Evolutionary conservation across 345 rosid species (phyloP).

Genomic region (Populus davidiana): DNA sequence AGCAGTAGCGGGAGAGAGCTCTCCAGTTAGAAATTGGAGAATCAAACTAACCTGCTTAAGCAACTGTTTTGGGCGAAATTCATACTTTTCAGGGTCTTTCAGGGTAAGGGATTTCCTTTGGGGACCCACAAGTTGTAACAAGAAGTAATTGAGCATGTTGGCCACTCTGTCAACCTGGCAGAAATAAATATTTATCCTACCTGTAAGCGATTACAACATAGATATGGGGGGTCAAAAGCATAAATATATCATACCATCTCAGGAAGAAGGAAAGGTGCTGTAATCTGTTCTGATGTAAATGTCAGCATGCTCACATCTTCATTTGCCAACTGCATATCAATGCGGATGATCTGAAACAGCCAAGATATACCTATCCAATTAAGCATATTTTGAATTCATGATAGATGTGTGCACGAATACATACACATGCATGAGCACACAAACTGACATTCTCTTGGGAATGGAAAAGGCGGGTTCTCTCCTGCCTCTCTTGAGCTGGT

Average conservation of each 20-base stretch:
- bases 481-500: slow-evolving; percentile 96
- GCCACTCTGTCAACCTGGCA: slow-evolving; percentile 94
- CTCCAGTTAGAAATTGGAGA: not conserved
- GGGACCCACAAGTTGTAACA: slow-evolving; percentile 96
- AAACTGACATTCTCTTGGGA: slow-evolving; percentile 89
- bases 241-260: slow-evolving; percentile 67
- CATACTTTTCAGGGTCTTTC: slow-evolving; percentile 96
- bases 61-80: slow-evolving; percentile 89
- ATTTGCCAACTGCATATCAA: slow-evolving; percentile 97
- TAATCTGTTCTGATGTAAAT: slow-evolving; percentile 92
- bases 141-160: slow-evolving; percentile 91
- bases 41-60: slow-evolving; percentile 74
- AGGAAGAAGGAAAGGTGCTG: slow-evolving; percentile 93
- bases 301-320: slow-evolving; percentile 95
- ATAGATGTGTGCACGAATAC: not conserved
- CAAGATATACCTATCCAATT: slow-evolving; percentile 9
- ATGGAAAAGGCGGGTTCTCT: slow-evolving; percentile 83
- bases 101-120: slow-evolving; percentile 85
- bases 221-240: slow-evolving; percentile 1
- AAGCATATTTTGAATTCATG: not conserved
- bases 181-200: not conserved
- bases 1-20: not conserved
- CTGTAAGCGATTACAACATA: not conserved
- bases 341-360: slow-evolving; percentile 69
- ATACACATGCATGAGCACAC: not conserved